Evolutionary conservation across 2,329 filamentous ascomycete genomes (phyloP).

Genomic region (Colletotrichum sp.): DNA sequence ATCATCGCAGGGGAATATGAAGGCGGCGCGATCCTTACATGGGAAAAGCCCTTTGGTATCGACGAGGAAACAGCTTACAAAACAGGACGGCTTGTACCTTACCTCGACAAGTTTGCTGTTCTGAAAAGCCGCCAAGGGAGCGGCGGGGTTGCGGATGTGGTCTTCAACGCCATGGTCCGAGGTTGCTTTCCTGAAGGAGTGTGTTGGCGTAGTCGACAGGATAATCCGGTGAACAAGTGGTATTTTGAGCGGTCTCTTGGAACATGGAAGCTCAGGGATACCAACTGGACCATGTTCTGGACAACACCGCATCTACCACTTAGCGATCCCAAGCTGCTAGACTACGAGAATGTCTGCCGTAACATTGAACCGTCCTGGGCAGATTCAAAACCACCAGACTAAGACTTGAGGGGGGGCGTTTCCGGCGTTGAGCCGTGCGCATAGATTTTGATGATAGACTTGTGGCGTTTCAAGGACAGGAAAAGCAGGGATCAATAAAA

Average conservation of each 20-base stretch:
- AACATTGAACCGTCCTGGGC: constrained; percentile 68
- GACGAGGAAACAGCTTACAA: constrained; percentile 58
- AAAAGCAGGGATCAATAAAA: background rate
- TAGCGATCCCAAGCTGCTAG: constrained; percentile 59
- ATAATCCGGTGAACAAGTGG: constrained; percentile 99
- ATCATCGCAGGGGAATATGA: constrained; percentile 98
- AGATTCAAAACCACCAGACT: constrained; percentile 50
- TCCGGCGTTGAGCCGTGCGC: background rate
- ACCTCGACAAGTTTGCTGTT: constrained; percentile 97
- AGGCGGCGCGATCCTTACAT: constrained; percentile 91
- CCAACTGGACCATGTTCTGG: constrained; percentile 99
- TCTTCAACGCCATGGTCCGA: constrained; percentile 95
- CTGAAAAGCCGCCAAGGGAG: constrained; percentile 87
- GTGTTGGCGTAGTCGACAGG: constrained; percentile 87
- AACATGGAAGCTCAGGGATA: constrained; percentile 80
- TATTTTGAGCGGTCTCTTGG: constrained; percentile 93
- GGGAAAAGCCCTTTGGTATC: constrained; percentile 77
- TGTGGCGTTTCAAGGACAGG: background rate
- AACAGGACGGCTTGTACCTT: constrained; percentile 77
- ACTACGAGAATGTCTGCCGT: constrained; percentile 80
- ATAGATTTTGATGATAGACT: background rate
- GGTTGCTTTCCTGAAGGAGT: constrained; percentile 88
- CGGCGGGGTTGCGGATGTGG: constrained; percentile 91
- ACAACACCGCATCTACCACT: constrained; percentile 73
- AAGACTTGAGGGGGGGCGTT: background rate